phyloP scores from a whole-genome alignment of 768 basidiomycete genomes.

The Hysterangium stoloniferum region DNA sequence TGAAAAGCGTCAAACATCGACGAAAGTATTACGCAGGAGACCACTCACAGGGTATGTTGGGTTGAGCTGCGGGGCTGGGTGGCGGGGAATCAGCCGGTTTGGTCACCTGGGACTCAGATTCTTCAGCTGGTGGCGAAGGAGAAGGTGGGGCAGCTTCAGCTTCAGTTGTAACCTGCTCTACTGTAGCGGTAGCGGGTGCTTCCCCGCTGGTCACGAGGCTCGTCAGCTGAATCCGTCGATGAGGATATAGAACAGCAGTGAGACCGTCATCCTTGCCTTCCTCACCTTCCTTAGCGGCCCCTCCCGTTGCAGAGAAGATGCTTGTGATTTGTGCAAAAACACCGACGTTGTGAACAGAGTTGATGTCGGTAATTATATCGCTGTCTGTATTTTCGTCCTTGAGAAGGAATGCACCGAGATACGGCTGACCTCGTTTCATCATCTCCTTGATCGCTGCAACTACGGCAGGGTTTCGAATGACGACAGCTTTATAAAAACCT shows the following conservation, averaged over 20 bases:
- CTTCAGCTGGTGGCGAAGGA: conserved; percentile 20
- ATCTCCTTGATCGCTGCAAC: conserved; percentile 93
- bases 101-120: conserved; percentile 5
- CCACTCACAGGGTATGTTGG: not conserved
- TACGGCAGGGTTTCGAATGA: conserved; percentile 83
- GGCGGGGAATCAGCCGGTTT: not conserved
- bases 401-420: conserved; percentile 92
- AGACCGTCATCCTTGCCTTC: conserved; percentile 79
- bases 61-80: not conserved
- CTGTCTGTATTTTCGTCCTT: conserved; percentile 91
- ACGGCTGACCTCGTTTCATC: conserved; percentile 94
- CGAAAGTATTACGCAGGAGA: not conserved
- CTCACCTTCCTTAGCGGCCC: conserved; percentile 27
- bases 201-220: conserved; percentile 69
- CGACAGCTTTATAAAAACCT: conserved; percentile 97
- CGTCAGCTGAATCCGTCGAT: conserved; percentile 81
- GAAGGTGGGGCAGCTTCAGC: conserved; percentile 45
- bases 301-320: conserved; percentile 61
- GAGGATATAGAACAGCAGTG: conserved; percentile 93
- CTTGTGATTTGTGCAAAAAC: conserved; percentile 97
- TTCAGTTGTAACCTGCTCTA: conserved; percentile 30
- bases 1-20: conserved; percentile 8
- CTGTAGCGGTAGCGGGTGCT: conserved; percentile 25
- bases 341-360: conserved; percentile 86
- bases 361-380: conserved; percentile 83